Evolutionary conservation across 768 basidiomycete species (phyloP).

Genomic region (Lactarius vividus): DNA sequence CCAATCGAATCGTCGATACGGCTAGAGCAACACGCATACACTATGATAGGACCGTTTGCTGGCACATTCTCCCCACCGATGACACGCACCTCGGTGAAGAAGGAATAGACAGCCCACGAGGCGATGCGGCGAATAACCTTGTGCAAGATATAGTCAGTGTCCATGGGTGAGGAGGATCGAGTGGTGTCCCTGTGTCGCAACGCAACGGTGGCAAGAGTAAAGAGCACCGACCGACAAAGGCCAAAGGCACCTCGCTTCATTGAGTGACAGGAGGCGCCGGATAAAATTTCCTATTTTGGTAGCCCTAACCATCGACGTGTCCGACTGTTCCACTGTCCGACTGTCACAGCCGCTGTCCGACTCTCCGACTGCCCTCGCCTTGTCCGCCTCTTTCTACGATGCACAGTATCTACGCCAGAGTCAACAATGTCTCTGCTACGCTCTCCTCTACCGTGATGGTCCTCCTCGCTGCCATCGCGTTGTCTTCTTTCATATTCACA

Average conservation of each 20-base stretch:
- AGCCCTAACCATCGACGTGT: slow-evolving; percentile 14
- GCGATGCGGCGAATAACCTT: slow-evolving; percentile 69
- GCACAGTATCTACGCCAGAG: slow-evolving; percentile 67
- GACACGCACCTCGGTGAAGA: slow-evolving; percentile 86
- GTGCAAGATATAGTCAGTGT: slow-evolving; percentile 52
- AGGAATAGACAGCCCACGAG: slow-evolving; percentile 71
- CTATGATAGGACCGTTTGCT: slow-evolving; percentile 82
- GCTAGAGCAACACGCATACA: slow-evolving; percentile 54
- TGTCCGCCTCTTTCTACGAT: slow-evolving; percentile 37
- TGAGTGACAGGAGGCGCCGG: slow-evolving; percentile 12
- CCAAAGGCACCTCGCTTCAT: not conserved
- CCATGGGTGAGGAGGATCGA: slow-evolving; percentile 26
- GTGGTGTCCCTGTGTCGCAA: not conserved
- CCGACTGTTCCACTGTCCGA: not conserved
- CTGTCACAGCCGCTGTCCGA: not conserved
- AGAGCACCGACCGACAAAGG: not conserved
- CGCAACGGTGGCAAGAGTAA: not conserved
- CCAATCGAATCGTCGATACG: not conserved
- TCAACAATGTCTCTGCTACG: slow-evolving; percentile 72
- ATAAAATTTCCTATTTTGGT: slow-evolving; percentile 10
- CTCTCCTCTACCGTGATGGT: slow-evolving; percentile 74
- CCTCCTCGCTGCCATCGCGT: slow-evolving; percentile 64
- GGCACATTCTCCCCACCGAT: slow-evolving; percentile 90
- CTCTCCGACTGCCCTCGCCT: not conserved
- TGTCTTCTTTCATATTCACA: slow-evolving; percentile 68